phyloP scores from a whole-genome alignment of 2,329 filamentous ascomycete species.

The Dothidotthia symphoricarpi region DNA sequence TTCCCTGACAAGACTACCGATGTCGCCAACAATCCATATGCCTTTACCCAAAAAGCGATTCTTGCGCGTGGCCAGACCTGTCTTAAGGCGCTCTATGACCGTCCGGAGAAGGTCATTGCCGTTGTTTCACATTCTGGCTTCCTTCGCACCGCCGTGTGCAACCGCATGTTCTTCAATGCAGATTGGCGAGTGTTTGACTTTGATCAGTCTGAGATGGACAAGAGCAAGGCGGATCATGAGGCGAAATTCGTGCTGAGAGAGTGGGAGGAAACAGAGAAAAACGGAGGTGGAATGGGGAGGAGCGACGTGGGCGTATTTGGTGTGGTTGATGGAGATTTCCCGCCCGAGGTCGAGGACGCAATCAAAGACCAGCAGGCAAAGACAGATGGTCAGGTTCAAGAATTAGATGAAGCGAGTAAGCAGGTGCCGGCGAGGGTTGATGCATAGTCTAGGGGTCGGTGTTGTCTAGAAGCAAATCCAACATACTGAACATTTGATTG shows the following conservation, averaged over 20 bases:
- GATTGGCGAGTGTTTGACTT: slow-evolving; percentile 66
- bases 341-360: slow-evolving; percentile 16
- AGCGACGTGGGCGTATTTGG: slow-evolving; percentile 44
- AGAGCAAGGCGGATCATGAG: slow-evolving; percentile 37
- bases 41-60: slow-evolving; percentile 54
- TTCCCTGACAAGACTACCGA: slow-evolving; percentile 62
- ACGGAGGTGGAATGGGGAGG: slow-evolving; percentile 53
- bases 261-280: slow-evolving; percentile 49
- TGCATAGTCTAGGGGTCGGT: too few relatives aligned
- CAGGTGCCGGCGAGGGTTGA: slow-evolving; percentile 7
- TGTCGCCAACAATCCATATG: slow-evolving; percentile 47
- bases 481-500: too few relatives aligned
- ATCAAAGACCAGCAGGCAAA: slow-evolving; percentile 10
- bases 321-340: slow-evolving; percentile 28
- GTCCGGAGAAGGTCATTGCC: slow-evolving; percentile 61
- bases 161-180: slow-evolving; percentile 55
- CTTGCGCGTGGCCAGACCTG: slow-evolving; percentile 55
- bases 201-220: slow-evolving; percentile 48
- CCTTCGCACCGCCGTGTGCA: slow-evolving; percentile 57
- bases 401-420: slow-evolving; percentile 16
- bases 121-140: slow-evolving; percentile 67
- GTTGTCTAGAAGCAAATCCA: too few relatives aligned
- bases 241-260: slow-evolving; percentile 49
- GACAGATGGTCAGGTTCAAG: slow-evolving; percentile 8
- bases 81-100: slow-evolving; percentile 51